Percentiles rank a stretch among this genome's conserved stretches.
phyloP scores from a whole-genome alignment of 305 asterid species.

The Solanum aculeatissimum region DNA sequence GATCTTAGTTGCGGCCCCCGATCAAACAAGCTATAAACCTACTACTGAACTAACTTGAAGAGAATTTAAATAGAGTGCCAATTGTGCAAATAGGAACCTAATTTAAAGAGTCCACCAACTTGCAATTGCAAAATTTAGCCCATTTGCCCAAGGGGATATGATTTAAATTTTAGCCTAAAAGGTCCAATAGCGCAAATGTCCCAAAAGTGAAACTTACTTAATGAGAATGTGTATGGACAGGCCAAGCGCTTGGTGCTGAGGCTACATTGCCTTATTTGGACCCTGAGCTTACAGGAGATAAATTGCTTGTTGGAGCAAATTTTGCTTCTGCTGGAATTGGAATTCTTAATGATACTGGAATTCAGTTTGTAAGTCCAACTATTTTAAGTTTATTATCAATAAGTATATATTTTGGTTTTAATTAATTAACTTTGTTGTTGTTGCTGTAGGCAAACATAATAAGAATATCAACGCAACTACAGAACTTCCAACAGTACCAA shows the following conservation, averaged over 20 bases:
- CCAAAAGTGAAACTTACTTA: neutral
- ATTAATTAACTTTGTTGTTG: neutral
- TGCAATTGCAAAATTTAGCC: neutral
- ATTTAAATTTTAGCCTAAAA: neutral
- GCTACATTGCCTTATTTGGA: slow-evolving; percentile 33
- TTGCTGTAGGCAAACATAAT: slow-evolving; percentile 26
- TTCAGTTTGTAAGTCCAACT: slow-evolving; percentile 36
- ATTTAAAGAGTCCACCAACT: neutral
- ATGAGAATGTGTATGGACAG: neutral
- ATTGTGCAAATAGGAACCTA: neutral
- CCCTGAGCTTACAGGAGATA: slow-evolving; percentile 28
- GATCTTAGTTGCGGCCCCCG: no score
- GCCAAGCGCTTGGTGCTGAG: slow-evolving; percentile 32
- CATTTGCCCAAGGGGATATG: neutral
- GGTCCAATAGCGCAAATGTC: neutral
- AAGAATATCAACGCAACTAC: slow-evolving; percentile 25
- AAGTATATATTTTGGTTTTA: neutral
- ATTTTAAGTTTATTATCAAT: neutral
- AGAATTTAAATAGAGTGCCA: neutral
- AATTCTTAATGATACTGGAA: slow-evolving; percentile 40
- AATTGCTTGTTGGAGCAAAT: slow-evolving; percentile 41
- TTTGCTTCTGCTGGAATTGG: slow-evolving; percentile 54
- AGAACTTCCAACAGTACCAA: slow-evolving; percentile 24
- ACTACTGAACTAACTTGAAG: neutral
- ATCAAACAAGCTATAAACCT: neutral